These are phyloP conservation scores for Cryptococcus jaspeensis DNA, from an alignment of 1,284 basidiomycete species.

Conservation along the genomic window DNA sequence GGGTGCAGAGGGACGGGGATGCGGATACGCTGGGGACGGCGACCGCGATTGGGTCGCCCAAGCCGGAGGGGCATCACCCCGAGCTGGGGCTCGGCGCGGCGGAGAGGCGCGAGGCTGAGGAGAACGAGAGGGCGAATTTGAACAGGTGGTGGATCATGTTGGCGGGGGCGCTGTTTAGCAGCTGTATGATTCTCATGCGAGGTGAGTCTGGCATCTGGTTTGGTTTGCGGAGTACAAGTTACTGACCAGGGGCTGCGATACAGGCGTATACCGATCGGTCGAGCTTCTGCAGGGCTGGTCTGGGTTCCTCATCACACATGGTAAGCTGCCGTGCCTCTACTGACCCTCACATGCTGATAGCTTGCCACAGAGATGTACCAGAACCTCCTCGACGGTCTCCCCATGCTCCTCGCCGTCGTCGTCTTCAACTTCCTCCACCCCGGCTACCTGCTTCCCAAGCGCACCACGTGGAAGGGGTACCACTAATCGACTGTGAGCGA, in stretches of 20 bases:
- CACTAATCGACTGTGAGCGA: too few species aligned
- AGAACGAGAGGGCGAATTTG: too few species aligned
- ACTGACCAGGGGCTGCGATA: too few species aligned
- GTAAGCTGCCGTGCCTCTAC: neutral
- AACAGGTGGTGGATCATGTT: constrained; percentile 10
- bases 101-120: too few species aligned
- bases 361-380: constrained; percentile 11
- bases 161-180: constrained; percentile 1
- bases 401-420: constrained; percentile 60
- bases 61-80: too few species aligned
- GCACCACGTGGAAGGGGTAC: neutral
- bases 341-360: neutral
- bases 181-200: constrained; percentile 13
- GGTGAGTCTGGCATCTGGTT: neutral
- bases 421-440: constrained; percentile 61
- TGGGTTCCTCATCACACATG: constrained; percentile 8
- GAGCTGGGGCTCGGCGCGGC: too few species aligned
- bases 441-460: constrained; percentile 50
- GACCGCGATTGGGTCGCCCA: too few species aligned
- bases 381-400: constrained; percentile 60
- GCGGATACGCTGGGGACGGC: too few species aligned
- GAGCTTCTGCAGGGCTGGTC: constrained; percentile 14
- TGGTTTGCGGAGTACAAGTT: too few species aligned
- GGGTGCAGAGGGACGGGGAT: too few species aligned
- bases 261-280: constrained; percentile 10